Conservation (phyloP, 495 filamentous ascomycete species). For the Aspergillus bertholletiae region DNA sequence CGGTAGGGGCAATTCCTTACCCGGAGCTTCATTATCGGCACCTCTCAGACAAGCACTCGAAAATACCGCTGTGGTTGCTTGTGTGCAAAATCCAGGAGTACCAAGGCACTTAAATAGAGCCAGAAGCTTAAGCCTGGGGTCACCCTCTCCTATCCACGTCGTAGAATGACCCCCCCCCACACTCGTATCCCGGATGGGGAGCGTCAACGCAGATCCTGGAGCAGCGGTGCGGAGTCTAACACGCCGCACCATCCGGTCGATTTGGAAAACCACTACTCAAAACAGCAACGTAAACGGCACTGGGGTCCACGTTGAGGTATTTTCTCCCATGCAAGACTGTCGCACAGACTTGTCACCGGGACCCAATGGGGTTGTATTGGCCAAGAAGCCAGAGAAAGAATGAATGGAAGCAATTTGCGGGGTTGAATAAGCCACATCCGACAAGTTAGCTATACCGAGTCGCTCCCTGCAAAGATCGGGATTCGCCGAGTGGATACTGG, state of each 20-base stretch:
- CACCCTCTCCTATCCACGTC: background rate
- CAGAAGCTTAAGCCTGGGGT: background rate
- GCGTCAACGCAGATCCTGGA: slow-evolving; percentile 9
- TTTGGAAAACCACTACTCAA: background rate
- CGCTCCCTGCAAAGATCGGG: background rate
- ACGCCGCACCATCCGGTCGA: background rate
- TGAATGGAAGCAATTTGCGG: background rate
- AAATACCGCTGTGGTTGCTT: too few relatives aligned
- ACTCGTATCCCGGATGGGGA: slow-evolving; percentile 17
- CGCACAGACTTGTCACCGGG: background rate
- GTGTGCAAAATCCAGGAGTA: background rate
- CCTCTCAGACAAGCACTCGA: background rate
- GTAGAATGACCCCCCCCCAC: slow-evolving; percentile 1
- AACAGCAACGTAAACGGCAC: background rate
- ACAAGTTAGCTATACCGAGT: too few relatives aligned
- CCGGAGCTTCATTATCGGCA: background rate
- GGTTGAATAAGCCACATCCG: background rate
- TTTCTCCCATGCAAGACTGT: background rate
- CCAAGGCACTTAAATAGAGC: background rate
- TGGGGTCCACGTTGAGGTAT: background rate
- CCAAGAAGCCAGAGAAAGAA: background rate
- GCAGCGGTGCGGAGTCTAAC: background rate
- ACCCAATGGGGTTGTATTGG: background rate
- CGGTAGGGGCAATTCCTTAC: background rate
- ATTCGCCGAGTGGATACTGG: background rate